Conservation (phyloP, 192 early-diverging fungal species). For the Coemansia sp. region DNA sequence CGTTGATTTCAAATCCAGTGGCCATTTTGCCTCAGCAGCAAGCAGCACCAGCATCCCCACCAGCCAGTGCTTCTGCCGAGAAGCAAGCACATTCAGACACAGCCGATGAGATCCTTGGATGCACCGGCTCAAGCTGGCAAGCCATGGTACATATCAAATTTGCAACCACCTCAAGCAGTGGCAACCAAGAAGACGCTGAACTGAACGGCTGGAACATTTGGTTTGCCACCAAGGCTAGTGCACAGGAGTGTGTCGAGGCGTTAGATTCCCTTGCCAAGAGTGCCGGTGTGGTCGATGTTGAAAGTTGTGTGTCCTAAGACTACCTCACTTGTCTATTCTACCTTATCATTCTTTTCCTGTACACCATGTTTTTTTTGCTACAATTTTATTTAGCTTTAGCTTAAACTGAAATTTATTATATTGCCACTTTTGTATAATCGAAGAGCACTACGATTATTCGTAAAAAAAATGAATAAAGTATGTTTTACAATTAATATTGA, state of each 20-base stretch:
- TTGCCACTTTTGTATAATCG: too few species aligned
- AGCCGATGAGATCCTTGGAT: constrained; percentile 19
- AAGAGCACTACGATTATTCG: too few species aligned
- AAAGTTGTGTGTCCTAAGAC: constrained; percentile 9
- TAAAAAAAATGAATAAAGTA: too few species aligned
- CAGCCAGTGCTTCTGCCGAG: neutral
- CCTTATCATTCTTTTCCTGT: neutral
- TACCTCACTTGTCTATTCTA: neutral
- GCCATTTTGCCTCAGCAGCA: constrained; percentile 3
- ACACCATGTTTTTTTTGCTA: neutral
- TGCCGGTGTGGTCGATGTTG: constrained; percentile 13
- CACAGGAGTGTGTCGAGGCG: constrained; percentile 47
- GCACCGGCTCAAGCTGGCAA: constrained; percentile 40
- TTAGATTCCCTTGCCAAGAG: constrained; percentile 23
- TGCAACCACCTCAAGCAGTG: constrained; percentile 14
- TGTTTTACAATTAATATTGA: too few species aligned
- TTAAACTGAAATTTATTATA: too few species aligned
- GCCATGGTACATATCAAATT: constrained; percentile 48
- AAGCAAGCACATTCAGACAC: neutral
- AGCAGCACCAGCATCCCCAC: neutral
- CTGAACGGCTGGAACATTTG: constrained; percentile 35
- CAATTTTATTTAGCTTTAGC: too few species aligned
- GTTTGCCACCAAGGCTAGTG: constrained; percentile 48
- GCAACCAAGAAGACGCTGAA: neutral
- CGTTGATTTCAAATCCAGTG: constrained; percentile 12